Evolutionary conservation across 208 protist genomes (phyloP), one percentile per base, ranked within the genome.

Genomic region (Leishmania tropica): DNA sequence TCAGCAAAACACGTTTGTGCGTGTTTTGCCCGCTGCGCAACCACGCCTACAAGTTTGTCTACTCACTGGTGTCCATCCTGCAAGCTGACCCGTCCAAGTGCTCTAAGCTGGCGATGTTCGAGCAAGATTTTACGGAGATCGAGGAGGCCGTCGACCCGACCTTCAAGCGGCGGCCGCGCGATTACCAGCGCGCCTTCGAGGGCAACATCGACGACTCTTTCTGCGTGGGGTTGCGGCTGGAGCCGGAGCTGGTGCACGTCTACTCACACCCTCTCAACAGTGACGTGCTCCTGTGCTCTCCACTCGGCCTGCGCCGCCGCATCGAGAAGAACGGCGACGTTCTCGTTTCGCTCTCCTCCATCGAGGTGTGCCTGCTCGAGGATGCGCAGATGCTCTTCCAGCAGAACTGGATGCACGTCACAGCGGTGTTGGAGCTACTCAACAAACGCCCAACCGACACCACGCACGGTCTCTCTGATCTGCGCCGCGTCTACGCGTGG

Each of bases 151-250:
- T 95, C 51, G 96, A 98, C 78, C 88, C 90, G 13, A 97, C 95
- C 45, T 97, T 98, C 79, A 72, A 81, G 60, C 87, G 92, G 54
- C 94, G 97, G 53, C 91, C 96, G 56, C 86, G 86, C 24, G 97
- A 99, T 78, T 99, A 96, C 82, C 90, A 96, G 83, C 82, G 96
- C 54, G 88, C 96, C 80, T 99, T 99, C 76, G 88, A 94, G 53
- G 98, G 98, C 70, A 99, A 99, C 87, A 98, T 98, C 68, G 97
- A 99, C 81, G 99, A 99, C 86, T 85, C 92, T 70, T 99, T 99
- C 89, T 95, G 95, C 78, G 89, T 99, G 17, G 98, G 98, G 17
- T 78, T 99, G 13, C 90, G 89, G 3, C 79, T 96, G 28, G 87
- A 93, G 82, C 87, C 89, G 45, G 89, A 87, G 40, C 84, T 88